phyloP scores from a whole-genome alignment of 371 early-diverging fungal genomes.

The Lichtheimia corymbifera region DNA sequence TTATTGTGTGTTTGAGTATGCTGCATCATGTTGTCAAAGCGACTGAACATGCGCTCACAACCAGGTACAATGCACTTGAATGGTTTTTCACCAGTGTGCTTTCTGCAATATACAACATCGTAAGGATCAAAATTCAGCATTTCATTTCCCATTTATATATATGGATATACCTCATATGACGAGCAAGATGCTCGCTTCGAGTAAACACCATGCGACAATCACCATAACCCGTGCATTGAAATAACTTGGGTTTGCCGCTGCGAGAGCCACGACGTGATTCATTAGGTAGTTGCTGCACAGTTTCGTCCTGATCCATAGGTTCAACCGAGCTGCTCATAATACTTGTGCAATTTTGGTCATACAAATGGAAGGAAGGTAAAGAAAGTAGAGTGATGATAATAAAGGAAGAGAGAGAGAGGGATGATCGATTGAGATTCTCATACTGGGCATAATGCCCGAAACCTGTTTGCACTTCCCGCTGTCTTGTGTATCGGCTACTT shows the following conservation, averaged over 20 bases:
- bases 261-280: constrained; percentile 13
- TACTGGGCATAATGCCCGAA: constrained; percentile 3
- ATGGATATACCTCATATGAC: constrained; percentile 44
- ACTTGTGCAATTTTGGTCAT: neutral
- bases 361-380: neutral
- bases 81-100: constrained; percentile 56
- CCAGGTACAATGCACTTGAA: constrained; percentile 61
- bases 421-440: neutral
- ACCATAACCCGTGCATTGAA: constrained; percentile 54
- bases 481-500: constrained; percentile 6
- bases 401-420: neutral
- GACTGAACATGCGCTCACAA: constrained; percentile 60
- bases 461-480: neutral
- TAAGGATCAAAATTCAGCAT: neutral
- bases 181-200: constrained; percentile 54
- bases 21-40: constrained; percentile 68
- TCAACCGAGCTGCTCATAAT: constrained; percentile 11
- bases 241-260: constrained; percentile 40
- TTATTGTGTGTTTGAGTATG: constrained; percentile 59
- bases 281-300: neutral
- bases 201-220: constrained; percentile 58
- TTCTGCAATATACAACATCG: constrained; percentile 23
- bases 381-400: neutral
- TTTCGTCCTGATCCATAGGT: constrained; percentile 2
- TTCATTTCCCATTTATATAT: neutral